Evolutionary conservation across 148 eudicot species (phyloP), one percentile per base, ranked within the genome.

Genomic region (Camellia japonica): DNA sequence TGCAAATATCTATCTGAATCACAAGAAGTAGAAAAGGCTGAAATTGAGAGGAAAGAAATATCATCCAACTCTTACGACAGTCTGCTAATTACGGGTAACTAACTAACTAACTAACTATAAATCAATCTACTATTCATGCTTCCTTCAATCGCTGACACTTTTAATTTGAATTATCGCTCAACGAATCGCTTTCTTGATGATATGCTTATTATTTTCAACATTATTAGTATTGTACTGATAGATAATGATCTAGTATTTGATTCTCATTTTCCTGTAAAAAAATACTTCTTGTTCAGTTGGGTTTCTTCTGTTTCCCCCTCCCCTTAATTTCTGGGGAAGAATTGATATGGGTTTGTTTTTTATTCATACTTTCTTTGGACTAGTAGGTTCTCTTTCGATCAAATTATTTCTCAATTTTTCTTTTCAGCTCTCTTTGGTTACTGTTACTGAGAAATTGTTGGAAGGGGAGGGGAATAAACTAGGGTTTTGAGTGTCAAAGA

Each of bases 21-120:
- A 47, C 19, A 13, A 46, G 13, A 13, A 46, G 20, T 51, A 63
- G 70, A 63, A 63, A 14, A 63, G 3, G 18, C 59, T 44, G 41
- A 63, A 46, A 6, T 23, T 76, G 44, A 63, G 38, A 30, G 38
- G 38, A 30, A 30, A 30, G 56, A 20, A 47, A 20, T 71, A 71
- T 49, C 14, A 7, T 30, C 38, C 38, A 7, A 46, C 46, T 46
- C 79, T 47, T 18, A 63, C 46, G 79, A 63, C 52, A 11, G 10
- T 46, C 70, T 62, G 70, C 70, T 46, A 20, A 56, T 76, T 76
- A 47, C 44, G 20, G 79, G 79, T 63, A 51, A 61, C 18, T 30
- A 30, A 30, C 38, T 30, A 30, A 23, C 30, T 23, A 23, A 61
- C 18, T 30, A 30, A 30, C 38, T 30, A 30, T 30, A 30, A 30